Percentiles rank a stretch among this genome's conserved stretches.
Conservation (phyloP, 192 early-diverging fungal species). For the Entrophospora sp. region DNA sequence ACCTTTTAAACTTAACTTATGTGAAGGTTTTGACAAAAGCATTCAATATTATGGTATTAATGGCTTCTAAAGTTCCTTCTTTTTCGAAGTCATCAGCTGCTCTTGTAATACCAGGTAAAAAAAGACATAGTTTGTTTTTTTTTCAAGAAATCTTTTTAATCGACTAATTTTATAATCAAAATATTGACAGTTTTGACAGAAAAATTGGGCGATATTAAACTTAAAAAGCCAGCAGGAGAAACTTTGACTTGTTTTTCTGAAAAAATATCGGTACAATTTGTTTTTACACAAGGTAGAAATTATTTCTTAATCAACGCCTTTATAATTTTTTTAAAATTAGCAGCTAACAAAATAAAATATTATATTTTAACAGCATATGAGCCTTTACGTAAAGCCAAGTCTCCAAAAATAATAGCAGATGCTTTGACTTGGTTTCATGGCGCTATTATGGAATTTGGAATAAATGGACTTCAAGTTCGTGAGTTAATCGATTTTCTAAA, state of each 20-base stretch:
- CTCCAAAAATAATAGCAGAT: constrained; percentile 86
- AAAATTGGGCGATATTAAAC: constrained; percentile 92
- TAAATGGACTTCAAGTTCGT: constrained; percentile 62
- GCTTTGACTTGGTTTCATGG: constrained; percentile 78
- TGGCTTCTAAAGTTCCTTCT: constrained; percentile 50
- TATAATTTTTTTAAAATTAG: background rate
- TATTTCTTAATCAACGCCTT: background rate
- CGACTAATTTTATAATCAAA: no score
- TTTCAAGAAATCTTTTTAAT: no score
- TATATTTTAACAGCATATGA: constrained; percentile 48
- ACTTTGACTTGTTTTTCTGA: constrained; percentile 75
- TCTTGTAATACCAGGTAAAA: constrained; percentile 52
- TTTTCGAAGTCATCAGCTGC: constrained; percentile 69
- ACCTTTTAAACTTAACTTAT: no score
- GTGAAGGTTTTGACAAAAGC: constrained; percentile 55
- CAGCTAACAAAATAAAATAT: background rate
- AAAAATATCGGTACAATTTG: constrained; percentile 66
- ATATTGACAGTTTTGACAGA: constrained; percentile 58
- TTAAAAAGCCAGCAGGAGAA: constrained; percentile 75
- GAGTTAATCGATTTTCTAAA: constrained; percentile 83
- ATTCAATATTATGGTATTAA: constrained; percentile 63
- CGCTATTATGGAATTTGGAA: constrained; percentile 86
- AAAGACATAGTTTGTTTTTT: no score
- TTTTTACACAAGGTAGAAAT: constrained; percentile 52
- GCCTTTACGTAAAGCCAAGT: constrained; percentile 69